Percentiles rank a stretch among this genome's conserved stretches.
These are phyloP conservation scores for Pistacia atlantica DNA, from an alignment of 345 rosid genomes.

Conservation along the genomic window DNA sequence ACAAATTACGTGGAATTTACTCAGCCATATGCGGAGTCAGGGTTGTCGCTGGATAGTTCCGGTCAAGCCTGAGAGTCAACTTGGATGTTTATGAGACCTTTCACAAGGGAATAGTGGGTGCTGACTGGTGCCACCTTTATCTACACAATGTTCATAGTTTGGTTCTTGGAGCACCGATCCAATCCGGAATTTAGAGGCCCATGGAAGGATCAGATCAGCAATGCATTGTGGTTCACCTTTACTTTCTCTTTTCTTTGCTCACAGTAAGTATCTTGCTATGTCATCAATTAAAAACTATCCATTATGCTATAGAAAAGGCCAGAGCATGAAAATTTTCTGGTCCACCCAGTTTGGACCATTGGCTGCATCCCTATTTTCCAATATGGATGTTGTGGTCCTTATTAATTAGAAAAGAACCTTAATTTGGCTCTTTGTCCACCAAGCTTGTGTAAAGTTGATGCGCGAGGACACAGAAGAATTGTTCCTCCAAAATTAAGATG, in stretches of 20 bases:
- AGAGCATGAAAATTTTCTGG: too few species aligned
- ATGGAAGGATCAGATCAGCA: constrained; percentile 31
- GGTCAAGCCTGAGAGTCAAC: constrained; percentile 21
- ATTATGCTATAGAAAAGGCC: too few species aligned
- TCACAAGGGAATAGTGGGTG: constrained; percentile 42
- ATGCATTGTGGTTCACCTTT: constrained; percentile 42
- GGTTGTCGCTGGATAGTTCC: constrained; percentile 48
- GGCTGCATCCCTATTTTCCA: too few species aligned
- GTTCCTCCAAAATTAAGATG: too few species aligned
- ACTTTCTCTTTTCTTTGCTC: constrained; percentile 45
- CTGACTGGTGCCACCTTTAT: constrained; percentile 34
- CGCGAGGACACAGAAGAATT: too few species aligned
- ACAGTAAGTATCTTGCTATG: constrained; percentile 31
- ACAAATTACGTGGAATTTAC: constrained; percentile 43
- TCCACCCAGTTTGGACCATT: too few species aligned
- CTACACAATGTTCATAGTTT: constrained; percentile 43
- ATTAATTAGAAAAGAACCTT: too few species aligned
- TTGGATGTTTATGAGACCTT: constrained; percentile 47
- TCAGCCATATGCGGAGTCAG: constrained; percentile 51
- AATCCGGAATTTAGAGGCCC: constrained; percentile 42
- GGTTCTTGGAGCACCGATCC: constrained; percentile 42
- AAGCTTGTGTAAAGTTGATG: too few species aligned
- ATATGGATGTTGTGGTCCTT: too few species aligned
- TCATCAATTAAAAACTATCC: too few species aligned
- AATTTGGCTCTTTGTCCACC: too few species aligned